Evolutionary conservation across 768 basidiomycete species (phyloP), one percentile per base, ranked within the genome.

Genomic region (Boletus rufocinnamomeus): DNA sequence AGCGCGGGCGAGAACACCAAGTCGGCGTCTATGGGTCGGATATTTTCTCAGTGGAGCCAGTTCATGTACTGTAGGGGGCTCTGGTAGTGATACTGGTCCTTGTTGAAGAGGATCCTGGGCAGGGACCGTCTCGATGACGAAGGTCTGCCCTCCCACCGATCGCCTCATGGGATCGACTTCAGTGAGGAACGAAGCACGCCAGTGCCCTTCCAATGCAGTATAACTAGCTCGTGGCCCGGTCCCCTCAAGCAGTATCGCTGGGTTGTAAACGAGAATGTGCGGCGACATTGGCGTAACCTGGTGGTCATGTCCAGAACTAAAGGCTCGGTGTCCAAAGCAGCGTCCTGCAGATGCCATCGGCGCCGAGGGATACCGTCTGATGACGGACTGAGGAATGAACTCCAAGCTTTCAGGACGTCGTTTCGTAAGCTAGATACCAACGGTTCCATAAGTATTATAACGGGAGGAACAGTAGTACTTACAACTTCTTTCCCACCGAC

Each of bases 311-410:
- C 55, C 47, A 23, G 54, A 37, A 41, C 9, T 27, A 19, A 57
- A 27, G 21, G 53, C 9, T 19, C 21, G 52, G 23, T 44, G 37
- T 14, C 38, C 59, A 54, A 45, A 37, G n/a, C 46, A 54, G 37
- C 50, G 56, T n/a, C 21, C 38, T 4, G 50, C 10, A 0, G 58
- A 56, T 38, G 30, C 37, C 23, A 23, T 52, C 14, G 58, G 25
- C 0, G 43, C 55, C 2, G 64, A 60, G 3, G 69, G 69, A 54
- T 64, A 56, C 40, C 67, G 69, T 35, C 62, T 59, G 23, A 69
- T 50, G 35, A 71, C 69, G 2, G 68, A 71, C 25, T 66, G 69
- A 25, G 68, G 68, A 50, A 69, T 48, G 48, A 71, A 69, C 9
- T 56, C 54, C 45, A 69, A 51, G 30, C 69, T 59, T 41, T 66